phyloP scores from a whole-genome alignment of 1,139 yeast species.

The Yamadazyma epiphylla region DNA sequence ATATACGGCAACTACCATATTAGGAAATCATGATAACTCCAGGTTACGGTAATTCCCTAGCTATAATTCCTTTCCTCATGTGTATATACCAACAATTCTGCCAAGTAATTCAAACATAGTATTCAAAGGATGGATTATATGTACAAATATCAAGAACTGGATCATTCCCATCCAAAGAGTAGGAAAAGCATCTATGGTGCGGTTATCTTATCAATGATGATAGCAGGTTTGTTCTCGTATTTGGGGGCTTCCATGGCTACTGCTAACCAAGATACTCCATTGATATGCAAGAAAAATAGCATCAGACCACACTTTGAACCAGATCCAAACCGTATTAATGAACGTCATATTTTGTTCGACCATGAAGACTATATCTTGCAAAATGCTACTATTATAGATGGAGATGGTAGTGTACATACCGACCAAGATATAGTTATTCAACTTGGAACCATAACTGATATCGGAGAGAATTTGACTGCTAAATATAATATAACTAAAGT shows the following conservation, averaged over 20 bases:
- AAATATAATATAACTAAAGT: not conserved
- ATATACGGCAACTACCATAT: too few species aligned
- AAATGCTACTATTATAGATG: slow-evolving; percentile 4
- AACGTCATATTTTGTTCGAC: slow-evolving; percentile 2
- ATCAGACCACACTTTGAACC: slow-evolving; percentile 2
- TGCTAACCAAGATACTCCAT: not conserved
- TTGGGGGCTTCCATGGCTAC: not conserved
- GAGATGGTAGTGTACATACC: slow-evolving; percentile 1
- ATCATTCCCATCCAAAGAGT: not conserved
- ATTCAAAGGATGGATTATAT: not conserved
- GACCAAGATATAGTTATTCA: slow-evolving; percentile 1
- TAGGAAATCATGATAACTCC: too few species aligned
- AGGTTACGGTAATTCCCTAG: too few species aligned
- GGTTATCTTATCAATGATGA: not conserved
- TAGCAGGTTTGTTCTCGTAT: not conserved
- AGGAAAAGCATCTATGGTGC: not conserved
- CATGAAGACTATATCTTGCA: slow-evolving; percentile 3
- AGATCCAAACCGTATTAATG: slow-evolving; percentile 3
- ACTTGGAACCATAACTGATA: slow-evolving; percentile 2
- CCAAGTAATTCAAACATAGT: too few species aligned
- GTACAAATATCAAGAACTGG: not conserved
- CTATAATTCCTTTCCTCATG: too few species aligned
- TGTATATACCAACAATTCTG: too few species aligned
- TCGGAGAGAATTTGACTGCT: not conserved
- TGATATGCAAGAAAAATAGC: slow-evolving; percentile 1